Evolutionary conservation across 2,329 filamentous ascomycete genomes (phyloP).

Genomic region (Nannizzia gypsea): DNA sequence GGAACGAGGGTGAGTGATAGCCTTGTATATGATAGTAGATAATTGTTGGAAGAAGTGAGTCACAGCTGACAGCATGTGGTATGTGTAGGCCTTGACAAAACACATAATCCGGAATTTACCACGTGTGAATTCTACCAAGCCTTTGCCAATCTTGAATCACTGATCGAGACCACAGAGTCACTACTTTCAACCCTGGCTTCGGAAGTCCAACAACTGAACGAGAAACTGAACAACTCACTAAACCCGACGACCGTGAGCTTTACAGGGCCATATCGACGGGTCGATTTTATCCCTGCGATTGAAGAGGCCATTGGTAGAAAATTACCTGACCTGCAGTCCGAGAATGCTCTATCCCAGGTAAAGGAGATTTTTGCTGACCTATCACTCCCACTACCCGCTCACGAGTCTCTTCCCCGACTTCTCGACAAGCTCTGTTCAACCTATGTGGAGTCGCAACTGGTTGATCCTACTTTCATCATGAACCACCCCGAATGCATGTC

Average conservation of each 20-base stretch:
- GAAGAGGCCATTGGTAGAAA: slow-evolving; percentile 53
- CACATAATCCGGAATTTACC: slow-evolving; percentile 94
- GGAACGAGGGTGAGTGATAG: slow-evolving; percentile 61
- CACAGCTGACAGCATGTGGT: slow-evolving; percentile 12
- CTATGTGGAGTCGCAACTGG: slow-evolving; percentile 68
- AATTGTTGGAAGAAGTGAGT: not conserved
- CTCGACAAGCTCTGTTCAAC: slow-evolving; percentile 67
- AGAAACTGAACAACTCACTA: slow-evolving; percentile 29
- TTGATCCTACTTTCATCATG: slow-evolving; percentile 68
- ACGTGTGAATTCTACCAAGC: slow-evolving; percentile 95
- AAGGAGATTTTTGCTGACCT: slow-evolving; percentile 43
- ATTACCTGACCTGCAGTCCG: slow-evolving; percentile 50
- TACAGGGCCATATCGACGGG: slow-evolving; percentile 44
- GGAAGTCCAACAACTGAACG: slow-evolving; percentile 38
- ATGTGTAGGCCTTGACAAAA: slow-evolving; percentile 55
- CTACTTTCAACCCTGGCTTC: slow-evolving; percentile 51
- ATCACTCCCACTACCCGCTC: slow-evolving; percentile 38
- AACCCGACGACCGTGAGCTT: slow-evolving; percentile 46
- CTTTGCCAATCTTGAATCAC: slow-evolving; percentile 61
- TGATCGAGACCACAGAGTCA: slow-evolving; percentile 65
- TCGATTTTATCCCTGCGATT: slow-evolving; percentile 74
- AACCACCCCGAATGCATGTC: slow-evolving; percentile 86
- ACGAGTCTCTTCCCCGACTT: slow-evolving; percentile 53
- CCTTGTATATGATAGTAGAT: not conserved
- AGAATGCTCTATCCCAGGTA: slow-evolving; percentile 48